These are phyloP conservation scores for Emmonsia crescens DNA, from an alignment of 2,329 filamentous ascomycete genomes.

Conservation along the genomic window DNA sequence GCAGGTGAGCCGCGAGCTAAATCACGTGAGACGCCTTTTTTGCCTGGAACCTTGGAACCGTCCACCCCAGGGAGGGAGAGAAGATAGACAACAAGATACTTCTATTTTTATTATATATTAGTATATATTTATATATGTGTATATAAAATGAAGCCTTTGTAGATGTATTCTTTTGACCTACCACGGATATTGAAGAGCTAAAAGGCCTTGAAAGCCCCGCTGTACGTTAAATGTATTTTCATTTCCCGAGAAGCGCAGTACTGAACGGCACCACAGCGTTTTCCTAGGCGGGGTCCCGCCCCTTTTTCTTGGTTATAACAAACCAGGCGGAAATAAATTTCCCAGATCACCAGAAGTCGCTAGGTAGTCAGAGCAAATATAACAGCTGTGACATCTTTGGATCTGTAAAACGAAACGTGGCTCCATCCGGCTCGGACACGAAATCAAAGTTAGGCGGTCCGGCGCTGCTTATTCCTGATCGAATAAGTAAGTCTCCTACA, in stretches of 20 bases:
- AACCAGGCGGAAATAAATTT: background rate
- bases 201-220: background rate
- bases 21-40: background rate
- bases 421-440: no score
- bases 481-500: background rate
- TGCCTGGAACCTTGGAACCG: no score
- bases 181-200: background rate
- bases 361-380: background rate
- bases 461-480: background rate
- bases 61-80: no score
- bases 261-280: background rate
- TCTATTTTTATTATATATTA: no score
- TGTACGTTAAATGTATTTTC: background rate
- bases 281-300: no score
- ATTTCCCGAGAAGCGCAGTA: background rate
- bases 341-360: background rate
- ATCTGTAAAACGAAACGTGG: background rate
- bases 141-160: background rate
- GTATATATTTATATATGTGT: no score
- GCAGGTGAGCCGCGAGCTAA: background rate
- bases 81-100: no score
- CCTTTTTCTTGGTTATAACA: background rate
- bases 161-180: background rate
- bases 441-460: background rate
- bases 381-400: background rate